Percentiles rank a stretch among this genome's conserved stretches.
phyloP scores from a whole-genome alignment of 2,329 filamentous ascomycete genomes.

The Cytospora piceicola region DNA sequence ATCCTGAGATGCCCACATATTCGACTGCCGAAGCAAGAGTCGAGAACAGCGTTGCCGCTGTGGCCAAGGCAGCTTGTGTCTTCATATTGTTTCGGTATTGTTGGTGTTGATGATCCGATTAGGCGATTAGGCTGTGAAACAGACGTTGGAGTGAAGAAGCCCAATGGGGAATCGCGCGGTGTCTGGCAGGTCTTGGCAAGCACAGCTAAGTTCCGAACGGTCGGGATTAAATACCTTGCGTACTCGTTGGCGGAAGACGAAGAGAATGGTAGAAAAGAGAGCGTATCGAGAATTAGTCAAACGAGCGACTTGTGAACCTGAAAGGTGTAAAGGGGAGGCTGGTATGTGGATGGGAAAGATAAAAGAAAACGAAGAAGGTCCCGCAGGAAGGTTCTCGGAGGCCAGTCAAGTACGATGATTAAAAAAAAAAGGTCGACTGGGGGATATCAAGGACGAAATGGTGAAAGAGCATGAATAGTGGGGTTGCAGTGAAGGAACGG shows the following conservation, averaged over 20 bases:
- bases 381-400: neutral
- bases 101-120: no score
- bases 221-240: slow-evolving; percentile 5
- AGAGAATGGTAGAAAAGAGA: neutral
- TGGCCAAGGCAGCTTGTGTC: slow-evolving; percentile 26
- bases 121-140: slow-evolving; percentile 8
- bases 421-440: slow-evolving; percentile 2
- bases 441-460: neutral
- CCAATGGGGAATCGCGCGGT: slow-evolving; percentile 18
- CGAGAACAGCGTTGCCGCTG: slow-evolving; percentile 29
- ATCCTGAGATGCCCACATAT: slow-evolving; percentile 22
- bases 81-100: slow-evolving; percentile 20
- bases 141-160: slow-evolving; percentile 6
- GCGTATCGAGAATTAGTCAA: slow-evolving; percentile 11
- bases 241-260: neutral
- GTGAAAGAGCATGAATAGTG: neutral
- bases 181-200: slow-evolving; percentile 17
- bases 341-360: slow-evolving; percentile 5
- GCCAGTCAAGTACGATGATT: slow-evolving; percentile 4
- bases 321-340: neutral
- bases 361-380: neutral
- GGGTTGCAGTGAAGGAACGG: neutral
- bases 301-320: neutral
- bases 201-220: slow-evolving; percentile 12
- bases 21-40: slow-evolving; percentile 28